phyloP scores from a whole-genome alignment of 805 yeast genomes.

The Nakazawaea holstii region DNA sequence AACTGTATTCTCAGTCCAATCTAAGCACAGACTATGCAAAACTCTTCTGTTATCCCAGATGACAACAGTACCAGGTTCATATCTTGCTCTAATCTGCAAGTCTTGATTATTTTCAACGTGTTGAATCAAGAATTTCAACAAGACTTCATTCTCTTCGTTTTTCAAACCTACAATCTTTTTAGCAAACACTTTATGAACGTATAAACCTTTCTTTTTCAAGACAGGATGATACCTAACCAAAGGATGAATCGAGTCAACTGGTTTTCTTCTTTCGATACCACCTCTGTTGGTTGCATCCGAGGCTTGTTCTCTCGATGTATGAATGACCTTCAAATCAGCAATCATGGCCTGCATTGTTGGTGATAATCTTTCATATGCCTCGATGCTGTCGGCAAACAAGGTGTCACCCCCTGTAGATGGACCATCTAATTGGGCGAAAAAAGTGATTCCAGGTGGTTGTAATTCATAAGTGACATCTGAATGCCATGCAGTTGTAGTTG shows the following conservation, averaged over 20 bases:
- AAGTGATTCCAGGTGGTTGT: conserved; percentile 69
- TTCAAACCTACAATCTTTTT: conserved; percentile 68
- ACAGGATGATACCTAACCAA: conserved; percentile 71
- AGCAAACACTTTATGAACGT: conserved; percentile 55
- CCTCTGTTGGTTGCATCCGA: conserved; percentile 47
- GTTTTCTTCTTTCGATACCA: conserved; percentile 59
- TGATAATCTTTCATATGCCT: conserved; percentile 68
- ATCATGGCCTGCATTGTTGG: conserved; percentile 56
- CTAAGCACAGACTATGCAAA: conserved; percentile 63
- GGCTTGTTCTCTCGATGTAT: conserved; percentile 71
- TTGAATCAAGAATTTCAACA: conserved; percentile 51
- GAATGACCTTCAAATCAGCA: conserved; percentile 59
- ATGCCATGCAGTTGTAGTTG: conserved; percentile 52
- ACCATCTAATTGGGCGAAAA: conserved; percentile 56
- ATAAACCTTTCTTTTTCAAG: conserved; percentile 54
- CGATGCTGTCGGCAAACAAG: conserved; percentile 64
- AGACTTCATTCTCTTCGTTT: conserved; percentile 60
- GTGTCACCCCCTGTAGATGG: conserved; percentile 75
- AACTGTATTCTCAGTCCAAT: conserved; percentile 61
- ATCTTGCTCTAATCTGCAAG: conserved; percentile 62
- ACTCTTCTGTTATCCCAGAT: conserved; percentile 78
- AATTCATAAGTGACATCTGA: conserved; percentile 70
- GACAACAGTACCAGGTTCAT: conserved; percentile 68
- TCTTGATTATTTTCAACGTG: conserved; percentile 50
- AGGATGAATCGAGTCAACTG: conserved; percentile 63